Evolutionary conservation across 192 early-diverging fungal genomes (phyloP), one percentile per base, ranked within the genome.

Genomic region (Rhizoclosmatium globosum): DNA sequence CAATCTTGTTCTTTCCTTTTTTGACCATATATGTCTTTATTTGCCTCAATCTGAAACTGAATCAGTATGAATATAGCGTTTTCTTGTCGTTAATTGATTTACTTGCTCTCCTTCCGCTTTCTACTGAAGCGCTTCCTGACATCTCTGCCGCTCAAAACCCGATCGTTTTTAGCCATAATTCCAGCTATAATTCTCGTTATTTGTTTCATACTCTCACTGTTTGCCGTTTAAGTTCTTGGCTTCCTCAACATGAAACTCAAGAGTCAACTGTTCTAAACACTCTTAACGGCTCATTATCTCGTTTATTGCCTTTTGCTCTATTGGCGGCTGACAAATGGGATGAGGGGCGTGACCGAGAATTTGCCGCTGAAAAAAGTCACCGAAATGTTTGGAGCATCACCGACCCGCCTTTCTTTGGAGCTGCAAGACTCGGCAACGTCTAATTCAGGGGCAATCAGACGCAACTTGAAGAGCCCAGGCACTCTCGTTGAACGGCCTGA

Each of bases 331-430:
- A 31, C 31, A 31, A 31, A 31, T 31, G 31, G 31, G 31, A 31
- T 31, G 31, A 31, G 31, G 31, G 31, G 31, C 31, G 31, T 31
- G 31, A 31, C 31, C 31, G 31, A 31, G 31, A 31, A 31, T 31
- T 42, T 64, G n/a, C 68, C n/a, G 39, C 3, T 17, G 23, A 47
- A 56, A 56, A 46, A 56, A 53, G 0, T 0, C 11, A 9, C 6
- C 39, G 41, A 50, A 21, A 81, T 76, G 92, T 75, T 83, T 94
- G 84, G 23, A 43, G 15, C 67, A 17, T 47, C 31, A 31, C 31
- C 0, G 31, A 31, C 66, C 43, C 66, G 15, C 45, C 66, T 17
- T 13, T 68, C 66, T 11, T 15, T 68, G 15, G 19, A 1, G 3
- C 42, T 68, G 15, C 66, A 42, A 41, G 45, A 68, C 44, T 44